These are phyloP conservation scores for Phytophthora foliorum DNA, from an alignment of 352 stramenopile species.

Conservation along the genomic window DNA sequence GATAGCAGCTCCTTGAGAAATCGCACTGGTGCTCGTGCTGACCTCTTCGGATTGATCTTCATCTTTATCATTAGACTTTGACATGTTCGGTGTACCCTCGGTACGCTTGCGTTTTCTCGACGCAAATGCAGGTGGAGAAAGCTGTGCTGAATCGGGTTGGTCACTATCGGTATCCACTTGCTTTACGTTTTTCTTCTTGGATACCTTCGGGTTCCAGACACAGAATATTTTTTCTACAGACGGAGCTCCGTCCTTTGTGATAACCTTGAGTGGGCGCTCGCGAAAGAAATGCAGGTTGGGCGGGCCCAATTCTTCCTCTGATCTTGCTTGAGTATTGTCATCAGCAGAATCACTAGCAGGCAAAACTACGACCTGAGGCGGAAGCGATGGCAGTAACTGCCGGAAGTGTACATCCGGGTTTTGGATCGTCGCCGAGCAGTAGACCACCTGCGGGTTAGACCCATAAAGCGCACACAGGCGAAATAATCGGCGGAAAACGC, in stretches of 20 bases:
- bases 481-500: slow-evolving; percentile 92
- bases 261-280: slow-evolving; percentile 63
- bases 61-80: neutral
- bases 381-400: slow-evolving; percentile 86
- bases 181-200: slow-evolving; percentile 15
- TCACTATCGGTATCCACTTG: neutral
- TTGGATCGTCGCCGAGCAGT: slow-evolving; percentile 96
- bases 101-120: slow-evolving; percentile 37
- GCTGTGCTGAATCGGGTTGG: neutral
- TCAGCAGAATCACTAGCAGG: neutral
- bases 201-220: slow-evolving; percentile 94
- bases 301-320: slow-evolving; percentile 24
- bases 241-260: slow-evolving; percentile 93
- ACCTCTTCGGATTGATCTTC: slow-evolving; percentile 8
- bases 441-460: slow-evolving; percentile 91
- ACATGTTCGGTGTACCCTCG: neutral
- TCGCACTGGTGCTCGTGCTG: slow-evolving; percentile 57
- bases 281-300: slow-evolving; percentile 72
- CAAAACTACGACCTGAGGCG: slow-evolving; percentile 15
- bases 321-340: neutral
- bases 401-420: slow-evolving; percentile 95
- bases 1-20: slow-evolving; percentile 94
- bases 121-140: neutral
- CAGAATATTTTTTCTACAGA: slow-evolving; percentile 94
- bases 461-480: slow-evolving; percentile 89